A percentile compares a stretch with the other conserved stretches of the same genome.
phyloP scores from a whole-genome alignment of 176 grass and related monocot species.

The Alopecurus myosuroides region DNA sequence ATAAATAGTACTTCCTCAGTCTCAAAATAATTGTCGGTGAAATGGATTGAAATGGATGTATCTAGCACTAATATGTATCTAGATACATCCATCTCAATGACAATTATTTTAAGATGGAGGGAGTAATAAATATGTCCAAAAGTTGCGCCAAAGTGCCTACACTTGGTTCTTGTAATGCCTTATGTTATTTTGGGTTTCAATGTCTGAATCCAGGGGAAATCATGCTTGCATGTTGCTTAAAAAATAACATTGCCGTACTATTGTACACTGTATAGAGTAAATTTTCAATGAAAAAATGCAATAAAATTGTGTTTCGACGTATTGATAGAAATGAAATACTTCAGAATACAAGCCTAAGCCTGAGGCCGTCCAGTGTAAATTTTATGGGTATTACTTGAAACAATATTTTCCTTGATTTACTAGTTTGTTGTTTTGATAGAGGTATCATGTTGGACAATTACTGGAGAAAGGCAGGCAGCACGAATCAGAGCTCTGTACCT shows the following conservation, averaged over 20 bases:
- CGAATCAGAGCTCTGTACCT: constrained; percentile 36
- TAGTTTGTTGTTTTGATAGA: constrained; percentile 26
- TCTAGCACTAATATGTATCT: no score
- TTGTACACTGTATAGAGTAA: not conserved
- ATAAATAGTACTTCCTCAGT: no score
- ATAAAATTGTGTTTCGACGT: not conserved
- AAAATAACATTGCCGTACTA: not conserved
- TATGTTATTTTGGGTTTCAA: not conserved
- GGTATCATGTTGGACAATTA: constrained; percentile 48
- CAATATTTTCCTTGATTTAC: not conserved
- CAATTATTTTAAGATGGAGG: no score
- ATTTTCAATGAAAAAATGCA: not conserved
- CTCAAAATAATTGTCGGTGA: no score
- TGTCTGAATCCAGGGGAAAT: not conserved
- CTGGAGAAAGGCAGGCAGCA: constrained; percentile 42
- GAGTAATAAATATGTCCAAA: not conserved
- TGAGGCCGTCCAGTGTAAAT: not conserved
- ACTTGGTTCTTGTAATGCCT: not conserved
- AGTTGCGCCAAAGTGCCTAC: not conserved
- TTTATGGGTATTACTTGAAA: not conserved
- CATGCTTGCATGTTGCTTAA: not conserved
- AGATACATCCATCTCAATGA: no score
- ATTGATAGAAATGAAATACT: not conserved
- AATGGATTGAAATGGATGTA: no score
- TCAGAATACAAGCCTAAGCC: not conserved